phyloP scores from a whole-genome alignment of 2,329 filamentous ascomycete genomes.

The Penicillium thymicola region DNA sequence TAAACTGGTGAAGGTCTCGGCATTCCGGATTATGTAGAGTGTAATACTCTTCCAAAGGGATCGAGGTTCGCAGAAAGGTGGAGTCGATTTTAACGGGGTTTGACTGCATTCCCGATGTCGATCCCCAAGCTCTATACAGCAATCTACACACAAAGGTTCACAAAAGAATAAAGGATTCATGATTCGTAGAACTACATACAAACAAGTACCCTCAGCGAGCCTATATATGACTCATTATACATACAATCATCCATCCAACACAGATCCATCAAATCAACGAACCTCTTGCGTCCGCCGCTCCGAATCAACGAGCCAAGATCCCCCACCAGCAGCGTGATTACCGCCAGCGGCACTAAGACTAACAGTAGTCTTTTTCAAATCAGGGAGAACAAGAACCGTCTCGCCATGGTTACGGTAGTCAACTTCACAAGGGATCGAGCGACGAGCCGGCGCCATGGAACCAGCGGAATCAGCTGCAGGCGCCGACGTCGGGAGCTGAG shows the following conservation, averaged over 20 bases:
- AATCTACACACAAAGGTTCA: neutral
- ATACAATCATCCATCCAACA: neutral
- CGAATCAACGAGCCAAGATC: conserved; percentile 64
- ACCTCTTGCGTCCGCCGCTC: conserved; percentile 41
- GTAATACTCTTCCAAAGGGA: too few species aligned
- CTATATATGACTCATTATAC: neutral
- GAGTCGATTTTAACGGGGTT: neutral
- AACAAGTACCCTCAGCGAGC: neutral
- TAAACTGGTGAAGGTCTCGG: neutral
- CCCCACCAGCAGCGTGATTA: conserved; percentile 43
- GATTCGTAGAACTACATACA: conserved; percentile 21
- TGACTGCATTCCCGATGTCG: neutral
- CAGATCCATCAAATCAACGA: conserved; percentile 5
- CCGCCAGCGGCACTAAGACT: conserved; percentile 66
- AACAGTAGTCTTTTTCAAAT: conserved; percentile 69
- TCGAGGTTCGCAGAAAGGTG: neutral
- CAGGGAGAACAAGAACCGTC: conserved; percentile 69
- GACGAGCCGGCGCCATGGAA: conserved; percentile 20
- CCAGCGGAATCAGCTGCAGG: conserved; percentile 17
- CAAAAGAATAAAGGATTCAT: conserved; percentile 10
- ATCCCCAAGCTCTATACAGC: neutral
- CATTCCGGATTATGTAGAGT: too few species aligned
- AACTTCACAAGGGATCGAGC: conserved; percentile 64
- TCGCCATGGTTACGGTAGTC: conserved; percentile 77
- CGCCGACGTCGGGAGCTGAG: conserved; percentile 21